Evolutionary conservation across 2,329 filamentous ascomycete species (phyloP).

Genomic region (Aureobasidium sp.): DNA sequence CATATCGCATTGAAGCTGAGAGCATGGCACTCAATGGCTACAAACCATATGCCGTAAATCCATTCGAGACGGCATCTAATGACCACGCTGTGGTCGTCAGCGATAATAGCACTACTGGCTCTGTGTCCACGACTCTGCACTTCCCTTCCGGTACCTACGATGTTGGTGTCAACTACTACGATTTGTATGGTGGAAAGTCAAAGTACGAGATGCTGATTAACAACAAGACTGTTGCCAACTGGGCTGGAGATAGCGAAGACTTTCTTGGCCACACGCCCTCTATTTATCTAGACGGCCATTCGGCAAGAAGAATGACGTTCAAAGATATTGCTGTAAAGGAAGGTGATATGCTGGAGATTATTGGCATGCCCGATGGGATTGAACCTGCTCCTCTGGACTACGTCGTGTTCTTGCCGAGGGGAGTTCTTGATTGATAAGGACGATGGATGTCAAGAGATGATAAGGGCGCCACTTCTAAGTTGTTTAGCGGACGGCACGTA

Average conservation of each 20-base stretch:
- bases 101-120: constrained; percentile 44
- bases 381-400: constrained; percentile 64
- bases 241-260: constrained; percentile 48
- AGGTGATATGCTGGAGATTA: constrained; percentile 49
- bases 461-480: no score
- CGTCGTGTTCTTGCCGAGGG: constrained; percentile 53
- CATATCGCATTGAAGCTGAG: constrained; percentile 63
- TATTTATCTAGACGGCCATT: constrained; percentile 57
- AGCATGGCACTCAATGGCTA: constrained; percentile 57
- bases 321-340: constrained; percentile 41
- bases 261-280: constrained; percentile 56
- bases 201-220: constrained; percentile 51
- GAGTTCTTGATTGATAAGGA: constrained; percentile 45
- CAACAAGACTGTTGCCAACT: constrained; percentile 47
- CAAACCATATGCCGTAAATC: constrained; percentile 45
- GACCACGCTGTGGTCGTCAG: constrained; percentile 49
- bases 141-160: constrained; percentile 53
- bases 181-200: constrained; percentile 53
- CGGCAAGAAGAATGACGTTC: constrained; percentile 58
- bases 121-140: constrained; percentile 33
- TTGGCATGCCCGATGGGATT: constrained; percentile 51
- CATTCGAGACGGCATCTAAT: constrained; percentile 55
- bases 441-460: not conserved
- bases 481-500: no score
- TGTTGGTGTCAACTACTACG: constrained; percentile 60